These are phyloP conservation scores for Hypomontagnella submonticulosa DNA, from an alignment of 495 filamentous ascomycete species.

Conservation along the genomic window DNA sequence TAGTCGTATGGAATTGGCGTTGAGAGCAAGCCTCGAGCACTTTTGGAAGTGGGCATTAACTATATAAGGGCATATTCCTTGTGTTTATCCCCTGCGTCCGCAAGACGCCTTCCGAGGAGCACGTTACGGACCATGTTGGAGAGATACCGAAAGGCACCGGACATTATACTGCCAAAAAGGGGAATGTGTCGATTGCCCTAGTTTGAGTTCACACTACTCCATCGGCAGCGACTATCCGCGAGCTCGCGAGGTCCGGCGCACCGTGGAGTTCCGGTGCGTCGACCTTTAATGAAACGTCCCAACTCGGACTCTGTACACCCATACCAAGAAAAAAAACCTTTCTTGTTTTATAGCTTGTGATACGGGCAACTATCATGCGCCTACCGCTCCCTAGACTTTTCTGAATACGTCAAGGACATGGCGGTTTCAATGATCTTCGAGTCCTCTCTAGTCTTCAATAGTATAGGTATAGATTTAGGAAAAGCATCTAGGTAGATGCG, in stretches of 20 bases:
- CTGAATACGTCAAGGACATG: too few species aligned
- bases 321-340: too few species aligned
- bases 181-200: slow-evolving; percentile 24
- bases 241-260: slow-evolving; percentile 41
- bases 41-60: slow-evolving; percentile 17
- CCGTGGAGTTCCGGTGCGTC: slow-evolving; percentile 12
- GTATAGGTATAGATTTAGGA: too few species aligned
- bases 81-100: slow-evolving; percentile 2
- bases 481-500: too few species aligned
- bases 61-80: slow-evolving; percentile 41
- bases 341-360: too few species aligned
- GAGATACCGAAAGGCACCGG: slow-evolving; percentile 56
- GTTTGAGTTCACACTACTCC: slow-evolving; percentile 21
- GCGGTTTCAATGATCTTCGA: too few species aligned
- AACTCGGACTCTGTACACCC: too few species aligned
- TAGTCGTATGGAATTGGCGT: slow-evolving; percentile 8
- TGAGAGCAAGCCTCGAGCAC: neutral
- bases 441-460: too few species aligned
- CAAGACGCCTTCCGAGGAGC: neutral
- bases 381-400: too few species aligned
- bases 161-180: slow-evolving; percentile 45
- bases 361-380: too few species aligned
- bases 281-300: neutral
- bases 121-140: slow-evolving; percentile 59
- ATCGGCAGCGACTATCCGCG: slow-evolving; percentile 24